Base-by-base conservation (phyloP, 352 stramenopile genomes). In the Globisporangium apiculatum region DNA sequence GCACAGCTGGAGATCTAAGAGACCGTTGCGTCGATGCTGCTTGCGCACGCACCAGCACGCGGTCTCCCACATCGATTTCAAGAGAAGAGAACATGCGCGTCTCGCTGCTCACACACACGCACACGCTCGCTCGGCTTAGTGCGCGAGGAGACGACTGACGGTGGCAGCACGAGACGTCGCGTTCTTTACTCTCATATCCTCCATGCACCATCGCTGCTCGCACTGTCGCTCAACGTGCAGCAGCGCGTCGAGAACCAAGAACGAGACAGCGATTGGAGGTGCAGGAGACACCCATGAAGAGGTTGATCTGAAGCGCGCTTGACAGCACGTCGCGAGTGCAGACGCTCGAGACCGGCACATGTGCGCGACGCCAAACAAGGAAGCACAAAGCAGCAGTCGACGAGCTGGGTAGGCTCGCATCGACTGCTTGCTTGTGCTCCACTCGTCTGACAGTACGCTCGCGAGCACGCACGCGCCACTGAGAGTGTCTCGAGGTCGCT, bases 151-250 rank as follows among this genome's bases (percentile, higher is more conserved):
- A 47, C 48, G 49, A 45, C 5, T 10, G 24, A 3, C 24, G 24
- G 45, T 38, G 10, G 37, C 10, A 40, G 55, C 11, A n/a, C 7
- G 38, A 53, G 36, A 5, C 35, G 45, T 45, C 41, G 50, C 35
- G 48, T 63, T 68, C 80, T 89, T 82, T 92, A 92, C 83, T 92
- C 82, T 90, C 83, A 92, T 65, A 76, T 92, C 83, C 83, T 76
- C 79, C 82, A 60, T 89, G 63, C 69, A 63, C 66, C 59, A 43
- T 52, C 47, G 18, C 47, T 18, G 15, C 50, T 56, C 53, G 38
- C 43, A 24, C 49, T 11, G 9, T 7, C 18, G 31, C n/a, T 10
- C 24, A 31, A 46, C 37, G 42, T 17, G 42, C 42, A 5, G 42
- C 5, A 7, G 42, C 42, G 15, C 12, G 11, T 7, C 10, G 42